A percentile compares a stretch with the other conserved stretches of the same genome.
phyloP scores from a whole-genome alignment of 139 green algal species.

The Chlorella sorokiniana region DNA sequence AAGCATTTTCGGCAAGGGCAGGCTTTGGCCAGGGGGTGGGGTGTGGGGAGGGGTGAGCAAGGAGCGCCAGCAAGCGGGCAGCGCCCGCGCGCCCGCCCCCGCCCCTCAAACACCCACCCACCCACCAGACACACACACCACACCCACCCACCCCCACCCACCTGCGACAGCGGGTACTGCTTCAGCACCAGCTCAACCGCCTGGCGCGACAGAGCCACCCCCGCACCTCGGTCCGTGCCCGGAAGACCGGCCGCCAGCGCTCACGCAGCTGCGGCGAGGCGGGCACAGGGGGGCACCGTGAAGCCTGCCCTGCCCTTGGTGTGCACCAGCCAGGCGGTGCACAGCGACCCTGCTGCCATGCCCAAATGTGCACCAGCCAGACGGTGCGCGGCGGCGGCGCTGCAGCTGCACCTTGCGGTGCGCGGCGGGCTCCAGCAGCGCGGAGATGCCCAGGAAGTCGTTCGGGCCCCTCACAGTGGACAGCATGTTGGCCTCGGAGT shows the following conservation, averaged over 20 bases:
- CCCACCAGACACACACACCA: too few relatives aligned
- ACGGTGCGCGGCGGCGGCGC: too few relatives aligned
- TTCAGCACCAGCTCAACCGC: conserved; percentile 26
- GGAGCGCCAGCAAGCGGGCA: not conserved
- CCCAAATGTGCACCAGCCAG: not conserved
- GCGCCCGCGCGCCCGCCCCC: too few relatives aligned
- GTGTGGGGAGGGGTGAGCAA: not conserved
- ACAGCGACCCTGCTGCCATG: not conserved
- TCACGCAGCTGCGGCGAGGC: conserved; percentile 4
- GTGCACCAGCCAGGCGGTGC: not conserved
- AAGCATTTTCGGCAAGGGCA: too few relatives aligned
- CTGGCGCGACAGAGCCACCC: conserved; percentile 8
- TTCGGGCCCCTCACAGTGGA: not conserved
- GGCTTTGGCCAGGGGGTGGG: not conserved
- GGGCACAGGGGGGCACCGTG: not conserved
- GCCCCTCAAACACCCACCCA: too few relatives aligned
- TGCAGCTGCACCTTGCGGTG: not conserved
- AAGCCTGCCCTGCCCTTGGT: too few relatives aligned
- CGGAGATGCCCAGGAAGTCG: conserved; percentile 19
- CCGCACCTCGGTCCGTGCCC: conserved; percentile 21
- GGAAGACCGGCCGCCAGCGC: conserved; percentile 1
- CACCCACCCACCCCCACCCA: not conserved
- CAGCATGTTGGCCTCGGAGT: conserved; percentile 14
- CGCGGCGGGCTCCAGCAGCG: conserved; percentile 11
- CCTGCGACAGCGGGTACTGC: conserved; percentile 27